Conservation (phyloP, 1,284 basidiomycete genomes). For the Ustilago sp. region DNA sequence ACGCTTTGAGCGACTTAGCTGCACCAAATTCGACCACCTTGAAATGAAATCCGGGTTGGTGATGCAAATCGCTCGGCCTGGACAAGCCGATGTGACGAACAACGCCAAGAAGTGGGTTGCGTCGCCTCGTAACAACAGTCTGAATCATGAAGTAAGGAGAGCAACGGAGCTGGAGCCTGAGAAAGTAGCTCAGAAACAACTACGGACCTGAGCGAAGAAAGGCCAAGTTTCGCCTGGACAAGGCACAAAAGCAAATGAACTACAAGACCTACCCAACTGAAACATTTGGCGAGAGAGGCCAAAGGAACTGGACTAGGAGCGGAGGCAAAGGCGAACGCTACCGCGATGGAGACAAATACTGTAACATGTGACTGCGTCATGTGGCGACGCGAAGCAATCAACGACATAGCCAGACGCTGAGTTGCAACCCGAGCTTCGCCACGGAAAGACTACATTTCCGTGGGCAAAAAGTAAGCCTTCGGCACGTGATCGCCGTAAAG, state of each 20-base stretch:
- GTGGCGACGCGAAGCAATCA: neutral
- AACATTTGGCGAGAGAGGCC: too few species aligned
- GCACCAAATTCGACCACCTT: conserved; percentile 1
- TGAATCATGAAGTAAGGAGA: neutral
- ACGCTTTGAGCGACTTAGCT: neutral
- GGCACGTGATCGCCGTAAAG: neutral
- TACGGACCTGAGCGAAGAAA: too few species aligned
- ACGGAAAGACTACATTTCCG: neutral
- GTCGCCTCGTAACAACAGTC: neutral
- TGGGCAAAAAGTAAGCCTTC: neutral
- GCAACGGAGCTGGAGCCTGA: neutral
- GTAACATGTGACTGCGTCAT: neutral
- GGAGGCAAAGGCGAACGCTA: too few species aligned
- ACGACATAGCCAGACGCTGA: neutral
- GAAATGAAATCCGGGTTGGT: conserved; percentile 7
- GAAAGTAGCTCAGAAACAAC: too few species aligned
- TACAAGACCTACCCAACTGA: too few species aligned
- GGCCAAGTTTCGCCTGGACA: too few species aligned
- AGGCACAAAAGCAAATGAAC: too few species aligned
- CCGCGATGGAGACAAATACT: too few species aligned
- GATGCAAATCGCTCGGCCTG: conserved; percentile 8
- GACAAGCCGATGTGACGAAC: neutral
- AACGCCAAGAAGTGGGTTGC: conserved; percentile 15
- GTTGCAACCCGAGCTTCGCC: neutral
- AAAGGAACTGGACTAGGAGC: too few species aligned